Evolutionary conservation across 257 asterid species (phyloP).

Genomic region (Solanum pimpinellifolium): DNA sequence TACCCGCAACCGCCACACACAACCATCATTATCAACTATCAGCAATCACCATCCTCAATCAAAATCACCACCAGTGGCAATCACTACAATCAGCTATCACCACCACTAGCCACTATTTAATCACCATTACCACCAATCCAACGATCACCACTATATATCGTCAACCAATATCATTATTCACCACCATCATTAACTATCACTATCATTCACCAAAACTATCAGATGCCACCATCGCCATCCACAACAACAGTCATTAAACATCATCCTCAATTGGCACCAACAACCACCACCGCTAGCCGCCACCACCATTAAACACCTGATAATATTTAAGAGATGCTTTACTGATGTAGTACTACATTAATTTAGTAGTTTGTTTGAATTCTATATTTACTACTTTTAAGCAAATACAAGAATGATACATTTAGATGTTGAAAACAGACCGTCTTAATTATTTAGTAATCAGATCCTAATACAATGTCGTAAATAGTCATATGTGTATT

Average conservation of each 20-base stretch:
- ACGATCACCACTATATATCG: background rate
- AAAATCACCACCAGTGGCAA: background rate
- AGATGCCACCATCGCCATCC: background rate
- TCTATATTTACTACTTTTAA: background rate
- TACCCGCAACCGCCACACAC: background rate
- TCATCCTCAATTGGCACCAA: background rate
- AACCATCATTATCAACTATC: background rate
- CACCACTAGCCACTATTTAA: background rate
- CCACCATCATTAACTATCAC: background rate
- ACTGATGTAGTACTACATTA: background rate
- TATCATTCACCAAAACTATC: background rate
- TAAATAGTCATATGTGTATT: background rate
- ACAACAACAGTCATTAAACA: background rate
- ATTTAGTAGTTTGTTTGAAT: background rate
- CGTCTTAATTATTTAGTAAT: background rate
- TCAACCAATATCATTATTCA: background rate
- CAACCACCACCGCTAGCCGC: background rate
- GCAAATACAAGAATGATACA: background rate
- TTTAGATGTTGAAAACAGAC: background rate
- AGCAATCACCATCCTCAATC: background rate
- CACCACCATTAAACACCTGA: background rate
- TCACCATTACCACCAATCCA: background rate
- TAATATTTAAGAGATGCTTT: background rate
- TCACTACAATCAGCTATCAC: background rate
- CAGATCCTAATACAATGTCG: background rate